These are phyloP conservation scores for Gryganskiella cystojenkinii DNA, from an alignment of 192 early-diverging fungal species.

Conservation along the genomic window DNA sequence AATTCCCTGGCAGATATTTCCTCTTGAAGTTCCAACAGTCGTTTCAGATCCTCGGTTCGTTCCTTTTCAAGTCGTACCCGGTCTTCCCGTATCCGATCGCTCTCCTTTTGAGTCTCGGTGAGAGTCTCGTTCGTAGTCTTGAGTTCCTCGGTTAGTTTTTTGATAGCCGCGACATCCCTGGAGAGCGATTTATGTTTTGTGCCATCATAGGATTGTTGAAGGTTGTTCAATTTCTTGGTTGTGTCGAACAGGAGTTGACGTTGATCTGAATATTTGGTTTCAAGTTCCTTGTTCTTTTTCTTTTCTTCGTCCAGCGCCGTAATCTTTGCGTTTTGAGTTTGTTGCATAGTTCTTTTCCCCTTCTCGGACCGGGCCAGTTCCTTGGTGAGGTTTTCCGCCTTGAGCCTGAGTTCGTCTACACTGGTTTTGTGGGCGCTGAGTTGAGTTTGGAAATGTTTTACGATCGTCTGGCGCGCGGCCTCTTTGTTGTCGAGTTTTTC, in stretches of 20 bases:
- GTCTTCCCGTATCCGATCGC: not conserved
- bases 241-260: too few species aligned
- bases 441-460: not conserved
- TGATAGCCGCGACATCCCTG: too few species aligned
- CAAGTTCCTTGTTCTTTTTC: not conserved
- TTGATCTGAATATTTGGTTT: too few species aligned
- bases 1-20: conserved; percentile 18
- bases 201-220: too few species aligned
- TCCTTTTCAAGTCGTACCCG: conserved; percentile 4
- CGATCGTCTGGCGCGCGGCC: not conserved
- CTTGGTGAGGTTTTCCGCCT: conserved; percentile 5
- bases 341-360: not conserved
- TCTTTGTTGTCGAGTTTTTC: not conserved
- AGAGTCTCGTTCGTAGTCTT: not conserved
- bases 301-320: not conserved
- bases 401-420: not conserved
- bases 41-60: conserved; percentile 15
- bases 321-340: conserved; percentile 7
- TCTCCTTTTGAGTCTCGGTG: not conserved
- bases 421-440: not conserved
- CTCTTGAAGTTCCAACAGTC: conserved; percentile 13
- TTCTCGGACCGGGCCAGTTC: conserved; percentile 12
- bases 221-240: too few species aligned
- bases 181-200: too few species aligned
- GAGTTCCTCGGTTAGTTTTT: not conserved